Percentiles rank a stretch among this genome's conserved stretches.
These are phyloP conservation scores for Amyloporia xantha DNA, from an alignment of 768 basidiomycete genomes.

Conservation along the genomic window DNA sequence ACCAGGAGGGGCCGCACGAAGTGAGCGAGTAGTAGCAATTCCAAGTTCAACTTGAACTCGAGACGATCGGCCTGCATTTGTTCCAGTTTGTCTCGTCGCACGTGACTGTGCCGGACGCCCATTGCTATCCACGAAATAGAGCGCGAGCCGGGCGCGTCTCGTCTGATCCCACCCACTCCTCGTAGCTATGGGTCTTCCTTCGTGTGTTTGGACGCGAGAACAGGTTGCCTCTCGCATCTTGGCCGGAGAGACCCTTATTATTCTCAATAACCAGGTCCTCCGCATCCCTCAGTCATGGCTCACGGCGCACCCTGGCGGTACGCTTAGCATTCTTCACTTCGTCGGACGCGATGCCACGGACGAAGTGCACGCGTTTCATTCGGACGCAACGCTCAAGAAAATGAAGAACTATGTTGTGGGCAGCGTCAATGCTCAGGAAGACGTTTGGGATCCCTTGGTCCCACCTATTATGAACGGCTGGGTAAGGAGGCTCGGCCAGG, in stretches of 20 bases:
- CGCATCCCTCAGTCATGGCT: conserved; percentile 73
- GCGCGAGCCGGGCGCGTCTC: not conserved
- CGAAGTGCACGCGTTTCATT: conserved; percentile 92
- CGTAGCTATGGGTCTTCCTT: conserved; percentile 25
- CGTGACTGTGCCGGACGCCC: too few relatives aligned
- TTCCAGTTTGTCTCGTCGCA: not conserved
- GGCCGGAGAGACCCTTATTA: conserved; percentile 67
- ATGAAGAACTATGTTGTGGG: conserved; percentile 67
- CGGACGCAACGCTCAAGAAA: conserved; percentile 44
- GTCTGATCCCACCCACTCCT: not conserved
- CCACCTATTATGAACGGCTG: conserved; percentile 86
- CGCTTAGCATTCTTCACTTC: conserved; percentile 87
- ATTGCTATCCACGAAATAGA: too few relatives aligned
- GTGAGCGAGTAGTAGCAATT: not conserved
- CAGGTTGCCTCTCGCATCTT: conserved; percentile 67
- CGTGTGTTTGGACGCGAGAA: conserved; percentile 38
- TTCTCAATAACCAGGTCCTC: conserved; percentile 60
- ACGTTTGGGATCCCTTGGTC: conserved; percentile 66
- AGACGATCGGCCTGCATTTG: not conserved
- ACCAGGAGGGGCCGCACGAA: not conserved
- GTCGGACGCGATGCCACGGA: conserved; percentile 92
- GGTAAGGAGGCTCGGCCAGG: conserved; percentile 50
- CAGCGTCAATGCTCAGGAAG: conserved; percentile 45
- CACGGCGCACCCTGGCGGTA: conserved; percentile 83
- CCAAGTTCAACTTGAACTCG: not conserved